These are phyloP conservation scores for Neurospora sp. DNA, from an alignment of 2,329 filamentous ascomycete genomes.

Conservation along the genomic window DNA sequence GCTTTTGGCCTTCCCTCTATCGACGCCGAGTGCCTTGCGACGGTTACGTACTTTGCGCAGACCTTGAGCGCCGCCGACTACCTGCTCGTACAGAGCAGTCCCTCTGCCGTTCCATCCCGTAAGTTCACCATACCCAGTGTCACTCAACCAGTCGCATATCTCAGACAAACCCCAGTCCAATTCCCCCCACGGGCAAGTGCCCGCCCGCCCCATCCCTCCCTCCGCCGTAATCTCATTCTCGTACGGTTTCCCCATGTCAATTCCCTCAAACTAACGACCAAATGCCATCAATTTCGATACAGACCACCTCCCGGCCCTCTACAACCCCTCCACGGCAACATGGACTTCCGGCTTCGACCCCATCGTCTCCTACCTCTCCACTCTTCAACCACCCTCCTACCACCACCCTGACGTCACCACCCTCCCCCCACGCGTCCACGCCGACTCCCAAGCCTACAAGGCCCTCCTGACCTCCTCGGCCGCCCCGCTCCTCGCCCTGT, in stretches of 20 bases:
- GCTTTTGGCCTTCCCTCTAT: constrained; percentile 85
- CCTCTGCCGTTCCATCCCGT: constrained; percentile 62
- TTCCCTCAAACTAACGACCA: constrained; percentile 1
- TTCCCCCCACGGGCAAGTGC: background rate
- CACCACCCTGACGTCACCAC: constrained; percentile 32
- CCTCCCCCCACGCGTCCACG: constrained; percentile 26
- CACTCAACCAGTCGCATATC: constrained; percentile 21
- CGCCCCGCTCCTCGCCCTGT: constrained; percentile 73
- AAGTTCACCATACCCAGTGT: constrained; percentile 25
- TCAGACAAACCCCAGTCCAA: constrained; percentile 4
- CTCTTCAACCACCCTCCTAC: constrained; percentile 14
- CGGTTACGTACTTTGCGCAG: constrained; percentile 65
- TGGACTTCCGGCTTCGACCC: constrained; percentile 52
- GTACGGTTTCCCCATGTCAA: background rate
- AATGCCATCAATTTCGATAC: constrained; percentile 8
- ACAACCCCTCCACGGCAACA: constrained; percentile 36
- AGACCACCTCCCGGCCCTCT: constrained; percentile 48
- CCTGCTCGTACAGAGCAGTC: constrained; percentile 63
- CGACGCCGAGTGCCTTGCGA: constrained; percentile 80
- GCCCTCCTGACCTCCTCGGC: constrained; percentile 67
- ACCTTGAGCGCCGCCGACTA: constrained; percentile 50
- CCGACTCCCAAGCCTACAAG: constrained; percentile 43
- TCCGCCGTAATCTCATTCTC: background rate
- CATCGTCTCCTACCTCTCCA: constrained; percentile 48
- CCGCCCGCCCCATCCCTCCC: background rate